These are phyloP conservation scores for Aspergillus spinulosporus DNA, from an alignment of 2,329 filamentous ascomycete species.

Conservation along the genomic window DNA sequence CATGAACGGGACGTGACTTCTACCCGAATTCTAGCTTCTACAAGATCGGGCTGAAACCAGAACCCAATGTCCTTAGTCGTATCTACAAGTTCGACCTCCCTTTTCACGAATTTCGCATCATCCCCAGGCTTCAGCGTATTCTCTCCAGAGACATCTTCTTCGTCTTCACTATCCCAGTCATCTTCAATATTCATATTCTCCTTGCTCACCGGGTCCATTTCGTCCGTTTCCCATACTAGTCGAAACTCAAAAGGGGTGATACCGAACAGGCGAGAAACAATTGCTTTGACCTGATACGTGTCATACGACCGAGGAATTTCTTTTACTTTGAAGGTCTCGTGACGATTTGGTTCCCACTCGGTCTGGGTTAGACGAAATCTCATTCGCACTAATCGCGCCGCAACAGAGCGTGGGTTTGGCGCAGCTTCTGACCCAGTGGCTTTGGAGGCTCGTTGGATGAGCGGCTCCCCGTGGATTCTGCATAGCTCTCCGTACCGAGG, in stretches of 20 bases:
- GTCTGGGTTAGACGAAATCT: slow-evolving; percentile 54
- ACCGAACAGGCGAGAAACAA: slow-evolving; percentile 70
- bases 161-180: slow-evolving; percentile 47
- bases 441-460: slow-evolving; percentile 57
- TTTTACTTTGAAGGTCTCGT: slow-evolving; percentile 40
- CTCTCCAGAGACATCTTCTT: slow-evolving; percentile 20
- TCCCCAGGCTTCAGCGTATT: slow-evolving; percentile 43
- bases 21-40: slow-evolving; percentile 69
- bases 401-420: slow-evolving; percentile 76
- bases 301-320: slow-evolving; percentile 74
- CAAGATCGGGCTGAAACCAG: slow-evolving; percentile 67
- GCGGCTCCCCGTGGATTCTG: slow-evolving; percentile 70
- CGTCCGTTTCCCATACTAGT: slow-evolving; percentile 85
- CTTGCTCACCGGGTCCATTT: slow-evolving; percentile 76
- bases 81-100: slow-evolving; percentile 77
- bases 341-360: slow-evolving; percentile 9
- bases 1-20: slow-evolving; percentile 44
- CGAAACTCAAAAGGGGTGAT: slow-evolving; percentile 63
- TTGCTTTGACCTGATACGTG: slow-evolving; percentile 77
- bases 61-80: slow-evolving; percentile 80
- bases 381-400: slow-evolving; percentile 69
- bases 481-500: slow-evolving; percentile 74
- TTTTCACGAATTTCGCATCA: slow-evolving; percentile 62
- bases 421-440: slow-evolving; percentile 23
- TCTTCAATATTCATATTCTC: slow-evolving; percentile 59